A percentile compares a stretch with the other conserved stretches of the same genome.
phyloP scores from a whole-genome alignment of 306 rosid species.

The Herpetospermum pedunculosum region DNA sequence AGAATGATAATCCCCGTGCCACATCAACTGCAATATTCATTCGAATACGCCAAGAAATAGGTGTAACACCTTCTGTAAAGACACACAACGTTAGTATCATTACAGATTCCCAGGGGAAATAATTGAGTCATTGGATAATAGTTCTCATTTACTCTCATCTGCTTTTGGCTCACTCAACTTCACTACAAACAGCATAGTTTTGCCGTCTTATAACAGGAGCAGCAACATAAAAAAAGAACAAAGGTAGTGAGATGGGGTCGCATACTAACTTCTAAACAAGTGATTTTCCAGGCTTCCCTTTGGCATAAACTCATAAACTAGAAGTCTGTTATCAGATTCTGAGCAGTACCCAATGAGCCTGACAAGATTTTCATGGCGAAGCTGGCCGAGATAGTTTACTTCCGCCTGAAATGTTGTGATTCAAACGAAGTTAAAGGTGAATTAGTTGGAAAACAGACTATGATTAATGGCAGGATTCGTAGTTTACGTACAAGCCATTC shows the following conservation, averaged over 20 bases:
- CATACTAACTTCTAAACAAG: conserved; percentile 69
- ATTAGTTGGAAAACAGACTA: not conserved
- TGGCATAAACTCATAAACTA: conserved; percentile 83
- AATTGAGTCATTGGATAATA: not conserved
- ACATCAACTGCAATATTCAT: conserved; percentile 61
- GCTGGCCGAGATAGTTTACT: conserved; percentile 85
- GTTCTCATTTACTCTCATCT: not conserved
- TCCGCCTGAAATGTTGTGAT: conserved; percentile 47
- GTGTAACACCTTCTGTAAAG: conserved; percentile 76
- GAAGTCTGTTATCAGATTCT: conserved; percentile 68
- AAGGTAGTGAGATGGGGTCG: not conserved
- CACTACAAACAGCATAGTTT: not conserved
- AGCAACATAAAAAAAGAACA: not conserved
- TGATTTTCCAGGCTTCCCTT: conserved; percentile 88
- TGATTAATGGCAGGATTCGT: not conserved
- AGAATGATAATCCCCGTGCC: conserved; percentile 67
- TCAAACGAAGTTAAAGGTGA: not conserved
- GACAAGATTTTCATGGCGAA: conserved; percentile 78
- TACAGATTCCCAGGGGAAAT: not conserved
- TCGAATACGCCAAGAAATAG: conserved; percentile 58
- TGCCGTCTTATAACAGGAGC: not conserved
- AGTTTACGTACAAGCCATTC: conserved; percentile 83
- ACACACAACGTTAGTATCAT: conserved; percentile 1
- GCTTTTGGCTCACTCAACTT: not conserved
- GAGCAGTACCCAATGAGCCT: conserved; percentile 85